Percentiles rank a stretch among this genome's conserved stretches.
Conservation (phyloP, 176 grass and related monocot genomes). For the Cenchrus americanus region DNA sequence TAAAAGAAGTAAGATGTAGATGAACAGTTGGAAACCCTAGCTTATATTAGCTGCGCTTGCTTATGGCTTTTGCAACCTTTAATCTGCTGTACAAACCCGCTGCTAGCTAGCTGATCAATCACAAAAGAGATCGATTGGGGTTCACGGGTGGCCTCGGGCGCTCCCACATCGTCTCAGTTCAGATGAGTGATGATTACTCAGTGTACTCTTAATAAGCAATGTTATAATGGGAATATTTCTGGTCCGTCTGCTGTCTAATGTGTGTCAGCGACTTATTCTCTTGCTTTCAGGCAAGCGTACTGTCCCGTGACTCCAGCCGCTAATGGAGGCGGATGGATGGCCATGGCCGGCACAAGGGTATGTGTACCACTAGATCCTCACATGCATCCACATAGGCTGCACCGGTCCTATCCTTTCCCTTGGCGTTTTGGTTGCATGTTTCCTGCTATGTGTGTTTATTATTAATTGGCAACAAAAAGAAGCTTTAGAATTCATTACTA, state of each 20-base stretch:
- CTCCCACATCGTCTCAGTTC: background rate
- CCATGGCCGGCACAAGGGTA: conserved; percentile 1
- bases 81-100: background rate
- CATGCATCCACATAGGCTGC: background rate
- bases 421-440: background rate
- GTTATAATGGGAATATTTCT: background rate
- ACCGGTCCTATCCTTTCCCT: background rate
- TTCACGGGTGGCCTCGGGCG: conserved; percentile 2
- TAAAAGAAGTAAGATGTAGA: too few relatives aligned
- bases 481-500: background rate
- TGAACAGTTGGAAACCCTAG: too few relatives aligned
- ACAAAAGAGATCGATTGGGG: background rate
- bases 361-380: background rate
- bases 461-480: background rate
- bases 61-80: background rate
- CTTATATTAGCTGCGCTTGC: too few relatives aligned
- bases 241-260: conserved; percentile 12
- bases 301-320: conserved; percentile 11
- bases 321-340: background rate
- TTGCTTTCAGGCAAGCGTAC: conserved; percentile 29
- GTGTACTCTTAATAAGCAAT: background rate
- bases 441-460: background rate
- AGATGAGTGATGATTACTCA: background rate
- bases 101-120: background rate
- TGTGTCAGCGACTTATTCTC: conserved; percentile 15